Evolutionary conservation across 176 grass and related monocot species (phyloP), one percentile per base, ranked within the genome.

Genomic region (Oryza brachyantha): DNA sequence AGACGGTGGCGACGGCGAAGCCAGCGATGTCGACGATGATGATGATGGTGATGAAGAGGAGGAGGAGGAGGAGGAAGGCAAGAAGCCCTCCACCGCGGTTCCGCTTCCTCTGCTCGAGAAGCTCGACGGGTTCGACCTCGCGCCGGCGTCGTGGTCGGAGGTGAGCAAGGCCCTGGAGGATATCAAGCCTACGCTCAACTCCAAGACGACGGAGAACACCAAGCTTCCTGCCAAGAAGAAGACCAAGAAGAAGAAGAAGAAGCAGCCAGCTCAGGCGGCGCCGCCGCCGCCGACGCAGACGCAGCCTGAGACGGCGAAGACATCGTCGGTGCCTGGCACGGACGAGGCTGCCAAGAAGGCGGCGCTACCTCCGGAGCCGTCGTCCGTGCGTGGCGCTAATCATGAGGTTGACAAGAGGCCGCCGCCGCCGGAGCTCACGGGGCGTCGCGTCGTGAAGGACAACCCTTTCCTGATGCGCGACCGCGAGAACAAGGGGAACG

Each of bases 91-190:
- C 63, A 83, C 92, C 21, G 45, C 72, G 4, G 64, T 94, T 67
- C 86, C 90, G 6, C 81, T 92, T 21, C 96, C 85, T 31, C 59
- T 99, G 50, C 88, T 99, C 2, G 90, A 99, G 35, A 99, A 98
- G 78, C 88, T 99, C 26, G 90, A 99, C 21, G 87, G 89, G 8
- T 99, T 82, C 61, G 92, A 99, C 41, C 60, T 82, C 2, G 81
- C 88, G 3, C 96, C 92, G 19, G 85, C 89, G 1, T 95, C 96
- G 10, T 94, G 92, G 96, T 92, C 87, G 0, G 96, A 99, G 74
- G 96, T 99, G 37, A 95, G 96, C 90, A 95, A 93, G 84, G 96
- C 88, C 22, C 74, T 99, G 13, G 90, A 99, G 50, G 92, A 93
- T 70, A 91, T 94, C 85, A 99, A 93, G 85, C 90, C 96, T 16